Evolutionary conservation across 2,329 filamentous ascomycete species (phyloP), one percentile per base, ranked within the genome.

Genomic region (Aureobasidium sp.): DNA sequence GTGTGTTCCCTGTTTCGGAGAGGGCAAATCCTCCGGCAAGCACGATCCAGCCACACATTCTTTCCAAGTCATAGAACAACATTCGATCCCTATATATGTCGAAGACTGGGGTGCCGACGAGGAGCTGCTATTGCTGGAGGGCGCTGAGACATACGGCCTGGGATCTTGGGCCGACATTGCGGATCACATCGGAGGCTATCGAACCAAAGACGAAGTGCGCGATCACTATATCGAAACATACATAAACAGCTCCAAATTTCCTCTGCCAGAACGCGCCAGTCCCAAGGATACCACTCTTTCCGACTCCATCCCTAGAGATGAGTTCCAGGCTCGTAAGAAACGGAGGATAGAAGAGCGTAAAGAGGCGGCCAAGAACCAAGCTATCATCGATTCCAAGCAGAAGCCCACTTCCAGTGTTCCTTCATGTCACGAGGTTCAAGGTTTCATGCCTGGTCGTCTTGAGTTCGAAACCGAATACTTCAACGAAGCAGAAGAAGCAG

Each of bases 141-240:
- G 94, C 26, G 91, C 91, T 12, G 94, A 99, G 75, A 96, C 91
- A 63, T 99, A 99, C 72, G 94, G 94, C 0, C 79, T 99, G 55
- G 94, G 94, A 3, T 97, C 93, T 26, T 99, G 94, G 93, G 91
- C 92, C 42, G 94, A 99, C 71, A 95, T 99, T 65, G 92, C 94
- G 41, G 93, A 99, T 74, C 94, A 99, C 74, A 97, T 99, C 69
- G 94, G 94, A 57, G 94, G 94, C 12, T 97, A 92, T 71, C 86
- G 94, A 62, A 87, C 88, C 67, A 97, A 96, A 73, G 93, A 97
- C 68, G 94, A 99, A 76, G 94, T 97, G 37, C 87, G 91, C 65
- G 90, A 97, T 67, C 94, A 99, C 74, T 99, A 99, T 74, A 84
- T 94, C 67, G 81, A 87, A 64, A 93, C 89, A 17, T 99, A 95